A percentile compares a stretch with the other conserved stretches of the same genome.
phyloP scores from a whole-genome alignment of 352 stramenopile species.

The Globisporangium iwayamae region DNA sequence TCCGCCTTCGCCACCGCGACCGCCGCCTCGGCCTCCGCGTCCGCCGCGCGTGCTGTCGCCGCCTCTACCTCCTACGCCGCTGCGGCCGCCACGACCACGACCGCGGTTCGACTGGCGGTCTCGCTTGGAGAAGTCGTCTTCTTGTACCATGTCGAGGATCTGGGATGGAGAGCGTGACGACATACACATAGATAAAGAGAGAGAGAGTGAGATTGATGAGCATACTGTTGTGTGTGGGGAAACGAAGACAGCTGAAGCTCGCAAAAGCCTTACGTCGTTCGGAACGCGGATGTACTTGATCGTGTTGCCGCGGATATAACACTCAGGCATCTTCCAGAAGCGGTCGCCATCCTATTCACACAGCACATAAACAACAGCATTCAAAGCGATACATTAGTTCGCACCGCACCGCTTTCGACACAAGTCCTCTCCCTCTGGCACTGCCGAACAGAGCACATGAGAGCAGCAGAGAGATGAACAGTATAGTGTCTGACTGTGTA shows the following conservation, averaged over 20 bases:
- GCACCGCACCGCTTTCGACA: too few relatives aligned
- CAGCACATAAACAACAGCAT: conserved; percentile 1
- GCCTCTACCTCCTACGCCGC: conserved; percentile 32
- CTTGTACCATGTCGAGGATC: conserved; percentile 93
- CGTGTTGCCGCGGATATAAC: conserved; percentile 97
- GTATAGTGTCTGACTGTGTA: too few relatives aligned
- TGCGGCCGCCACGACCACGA: conserved; percentile 63
- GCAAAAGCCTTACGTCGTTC: conserved; percentile 78
- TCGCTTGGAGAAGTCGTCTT: conserved; percentile 89
- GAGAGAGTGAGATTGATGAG: too few relatives aligned
- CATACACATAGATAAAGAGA: neutral
- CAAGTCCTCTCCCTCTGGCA: too few relatives aligned
- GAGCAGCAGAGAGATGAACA: too few relatives aligned
- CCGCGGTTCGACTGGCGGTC: conserved; percentile 71
- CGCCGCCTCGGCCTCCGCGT: conserved; percentile 22
- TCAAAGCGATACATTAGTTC: neutral
- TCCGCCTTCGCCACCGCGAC: conserved; percentile 36
- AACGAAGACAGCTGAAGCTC: neutral
- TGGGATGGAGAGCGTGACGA: conserved; percentile 17
- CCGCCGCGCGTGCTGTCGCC: conserved; percentile 15
- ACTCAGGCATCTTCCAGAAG: conserved; percentile 98
- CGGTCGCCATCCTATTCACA: conserved; percentile 88
- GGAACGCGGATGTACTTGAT: conserved; percentile 99
- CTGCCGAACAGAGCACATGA: too few relatives aligned
- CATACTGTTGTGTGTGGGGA: too few relatives aligned